Percentiles rank a stretch among this genome's conserved stretches.
phyloP scores from a whole-genome alignment of 768 basidiomycete genomes.

The Cystobasidium tubakii region DNA sequence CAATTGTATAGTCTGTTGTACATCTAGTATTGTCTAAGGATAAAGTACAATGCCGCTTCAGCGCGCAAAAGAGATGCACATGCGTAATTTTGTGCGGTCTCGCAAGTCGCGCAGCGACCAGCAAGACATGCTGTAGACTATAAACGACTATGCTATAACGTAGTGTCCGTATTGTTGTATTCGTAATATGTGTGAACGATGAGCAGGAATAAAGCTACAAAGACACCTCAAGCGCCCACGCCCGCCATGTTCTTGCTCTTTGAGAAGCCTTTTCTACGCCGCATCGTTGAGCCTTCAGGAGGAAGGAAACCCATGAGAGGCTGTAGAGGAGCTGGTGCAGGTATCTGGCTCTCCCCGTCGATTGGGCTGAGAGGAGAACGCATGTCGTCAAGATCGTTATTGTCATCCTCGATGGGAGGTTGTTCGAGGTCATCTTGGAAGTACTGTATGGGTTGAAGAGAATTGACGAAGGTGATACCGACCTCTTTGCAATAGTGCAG shows the following conservation, averaged over 20 bases:
- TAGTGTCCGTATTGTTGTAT: conserved; percentile 5
- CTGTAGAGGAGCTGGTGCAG: conserved; percentile 21
- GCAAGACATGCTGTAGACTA: not conserved
- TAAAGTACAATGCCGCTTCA: not conserved
- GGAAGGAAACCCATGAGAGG: conserved; percentile 35
- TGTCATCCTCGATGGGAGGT: conserved; percentile 25
- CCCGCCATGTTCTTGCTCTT: conserved; percentile 27
- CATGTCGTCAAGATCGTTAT: conserved; percentile 28
- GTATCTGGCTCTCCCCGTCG: conserved; percentile 26
- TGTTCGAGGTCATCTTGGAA: conserved; percentile 16
- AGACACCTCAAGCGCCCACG: not conserved
- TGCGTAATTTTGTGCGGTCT: not conserved
- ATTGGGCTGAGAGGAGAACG: conserved; percentile 16
- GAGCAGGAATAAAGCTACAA: not conserved
- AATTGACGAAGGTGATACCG: conserved; percentile 60
- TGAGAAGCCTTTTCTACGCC: conserved; percentile 25
- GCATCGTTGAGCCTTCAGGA: conserved; percentile 33
- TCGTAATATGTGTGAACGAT: not conserved
- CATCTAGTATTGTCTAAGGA: not conserved
- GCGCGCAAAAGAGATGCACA: not conserved
- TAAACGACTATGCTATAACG: not conserved
- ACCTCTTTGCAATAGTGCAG: conserved; percentile 67
- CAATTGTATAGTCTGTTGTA: not conserved
- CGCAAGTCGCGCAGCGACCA: not conserved
- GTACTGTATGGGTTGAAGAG: conserved; percentile 60